Evolutionary conservation across 768 basidiomycete species (phyloP), one percentile per base, ranked within the genome.

Genomic region (Hygrophoropsis aurantiaca): DNA sequence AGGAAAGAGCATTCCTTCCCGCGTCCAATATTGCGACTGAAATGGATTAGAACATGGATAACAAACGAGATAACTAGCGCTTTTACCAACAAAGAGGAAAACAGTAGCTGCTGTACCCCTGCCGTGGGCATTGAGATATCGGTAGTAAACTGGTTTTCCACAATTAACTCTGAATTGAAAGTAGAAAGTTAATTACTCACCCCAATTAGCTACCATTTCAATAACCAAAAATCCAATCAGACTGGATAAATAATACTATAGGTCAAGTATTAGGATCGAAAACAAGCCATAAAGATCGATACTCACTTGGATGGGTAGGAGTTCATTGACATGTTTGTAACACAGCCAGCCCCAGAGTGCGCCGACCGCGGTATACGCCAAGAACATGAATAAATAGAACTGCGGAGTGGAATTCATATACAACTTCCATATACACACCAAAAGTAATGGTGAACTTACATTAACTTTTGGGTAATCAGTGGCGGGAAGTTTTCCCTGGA

Each of bases 391-490:
- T 46, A 93, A 79, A 69, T 97, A 97, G 67, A 97, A 97, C 93
- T 94, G 32, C 21, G 34, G 9, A 32, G 16, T 25, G 21, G 26
- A 40, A 21, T 20, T 34, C 15, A 44, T 33, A 55, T 19, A 40
- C 37, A 16, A 37, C 42, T 19, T 16, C 21, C n/a, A 16, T 39
- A n/a, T 37, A 21, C 4, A 7, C 25, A 5, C 21, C 11, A 23
- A 41, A 7, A 11, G 11, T 18, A 30, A 13, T 20, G 30, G 34
- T 11, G 8, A 26, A 65, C 90, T 58, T 64, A 97, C 94, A 48
- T 82, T 86, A 64, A 98, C 90, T 82, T 98, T 98, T 10, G 97
- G 97, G 66, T 97, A 97, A 64, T 99, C 97, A 5, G 89, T 80
- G 5, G 94, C 94, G 11, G 95, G 81, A 18, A 99, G 74, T 62